Evolutionary conservation across 345 rosid genomes (phyloP), one percentile per base, ranked within the genome.

Genomic region (Euphorbia pulcherrima): DNA sequence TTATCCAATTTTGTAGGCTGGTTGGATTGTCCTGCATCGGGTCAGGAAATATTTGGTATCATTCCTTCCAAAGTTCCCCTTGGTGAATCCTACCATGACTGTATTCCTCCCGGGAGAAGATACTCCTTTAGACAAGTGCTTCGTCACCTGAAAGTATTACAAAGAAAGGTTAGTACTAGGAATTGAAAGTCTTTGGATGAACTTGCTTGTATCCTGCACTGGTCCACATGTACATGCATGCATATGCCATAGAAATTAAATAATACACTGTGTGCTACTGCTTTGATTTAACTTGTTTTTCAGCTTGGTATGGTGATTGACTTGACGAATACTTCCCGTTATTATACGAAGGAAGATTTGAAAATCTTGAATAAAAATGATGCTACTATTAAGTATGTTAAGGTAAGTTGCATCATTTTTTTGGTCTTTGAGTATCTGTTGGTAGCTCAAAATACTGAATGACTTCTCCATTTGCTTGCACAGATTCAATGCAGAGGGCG

Each of bases 231-330:
- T 18, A 51, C 10, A 16, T 23, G 37, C 24, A 29, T 44, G 41
- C 20, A 56, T 12, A 20, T 20, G 11, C 30, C 29, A 5, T 27
- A 29, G 56, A 57, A 40, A 44, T 2, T 27, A 56, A 57, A 23
- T 24, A 1, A 8, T n/a, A 27, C 6, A 41, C 5, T 52, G 17
- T 18, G 41, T 47, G n/a, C 21, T 56, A n/a, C 12, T 37, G 54
- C 21, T 18, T 18, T 56, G 20, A n/a, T 26, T 35, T n/a, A 16
- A 20, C 63, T 54, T 50, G 60, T 62, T 65, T 74, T 72, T 39
- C 90, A 95, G 99, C 90, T 95, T 77, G 99, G 97, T 72, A 80
- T 95, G 70, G 99, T 95, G 77, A 92, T 95, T 69, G 99, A 95
- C 87, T 83, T 95, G 83, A 95, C 99, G 56, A 95, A 95, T 84